A percentile compares a stretch with the other conserved stretches of the same genome.
Conservation (phyloP, 148 eudicot genomes). For the Persicaria maculosa region DNA sequence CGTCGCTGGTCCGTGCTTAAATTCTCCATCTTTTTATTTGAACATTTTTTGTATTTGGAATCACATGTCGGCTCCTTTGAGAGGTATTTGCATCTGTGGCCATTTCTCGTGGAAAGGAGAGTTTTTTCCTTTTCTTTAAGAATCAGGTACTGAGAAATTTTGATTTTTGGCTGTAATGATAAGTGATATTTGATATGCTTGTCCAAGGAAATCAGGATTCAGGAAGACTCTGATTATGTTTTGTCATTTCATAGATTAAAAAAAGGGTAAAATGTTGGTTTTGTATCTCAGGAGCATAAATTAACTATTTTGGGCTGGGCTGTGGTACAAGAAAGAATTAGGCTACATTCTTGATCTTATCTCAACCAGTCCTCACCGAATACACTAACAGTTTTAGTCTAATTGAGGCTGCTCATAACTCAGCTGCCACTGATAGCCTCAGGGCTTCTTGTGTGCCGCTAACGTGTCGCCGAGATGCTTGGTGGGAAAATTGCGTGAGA, state of each 20-base stretch:
- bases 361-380: background rate
- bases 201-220: background rate
- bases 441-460: background rate
- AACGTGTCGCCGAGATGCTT: background rate
- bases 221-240: background rate
- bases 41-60: background rate
- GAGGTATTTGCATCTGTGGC: background rate
- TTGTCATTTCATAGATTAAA: background rate
- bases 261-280: background rate
- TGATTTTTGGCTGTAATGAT: background rate
- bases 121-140: too few species aligned
- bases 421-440: background rate
- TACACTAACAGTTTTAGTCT: background rate
- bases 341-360: background rate
- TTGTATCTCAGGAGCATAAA: background rate
- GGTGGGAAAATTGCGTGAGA: background rate
- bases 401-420: background rate
- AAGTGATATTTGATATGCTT: background rate
- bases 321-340: conserved; percentile 2
- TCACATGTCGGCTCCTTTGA: background rate
- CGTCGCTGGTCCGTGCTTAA: conserved; percentile 6
- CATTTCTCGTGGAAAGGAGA: too few species aligned
- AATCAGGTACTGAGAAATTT: background rate
- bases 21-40: conserved; percentile 7
- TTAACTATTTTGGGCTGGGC: background rate